Evolutionary conservation across 257 asterid species (phyloP).

Genomic region (Datura wrightii): DNA sequence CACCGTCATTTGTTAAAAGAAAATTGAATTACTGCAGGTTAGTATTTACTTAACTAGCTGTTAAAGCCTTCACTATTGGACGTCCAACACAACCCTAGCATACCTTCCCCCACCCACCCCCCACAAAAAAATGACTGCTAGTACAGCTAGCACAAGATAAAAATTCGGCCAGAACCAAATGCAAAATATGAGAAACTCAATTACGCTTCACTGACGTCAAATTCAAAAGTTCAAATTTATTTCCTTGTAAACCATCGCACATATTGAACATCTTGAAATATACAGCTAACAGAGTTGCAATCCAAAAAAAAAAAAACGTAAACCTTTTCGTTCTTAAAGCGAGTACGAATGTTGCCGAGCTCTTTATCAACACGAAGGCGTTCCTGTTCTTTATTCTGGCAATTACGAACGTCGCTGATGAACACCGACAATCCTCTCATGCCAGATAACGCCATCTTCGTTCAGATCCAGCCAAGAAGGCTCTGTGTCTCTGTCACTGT

Average conservation of each 20-base stretch:
- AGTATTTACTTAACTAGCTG: not conserved
- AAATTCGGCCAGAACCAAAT: not conserved
- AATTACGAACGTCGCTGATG: constrained; percentile 93
- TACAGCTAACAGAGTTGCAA: constrained; percentile 13
- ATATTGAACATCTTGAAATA: not conserved
- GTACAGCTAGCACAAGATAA: not conserved
- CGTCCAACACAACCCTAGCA: not conserved
- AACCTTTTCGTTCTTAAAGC: constrained; percentile 94
- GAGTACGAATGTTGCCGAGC: constrained; percentile 89
- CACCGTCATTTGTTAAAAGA: not conserved
- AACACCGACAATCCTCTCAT: constrained; percentile 99
- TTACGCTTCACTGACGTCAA: constrained; percentile 17
- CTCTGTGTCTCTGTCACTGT: constrained; percentile 32
- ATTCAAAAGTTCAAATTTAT: not conserved
- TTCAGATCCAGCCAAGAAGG: constrained; percentile 50
- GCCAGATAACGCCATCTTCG: constrained; percentile 96
- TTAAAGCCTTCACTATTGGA: not conserved
- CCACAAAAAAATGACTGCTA: not conserved
- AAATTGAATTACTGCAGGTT: constrained; percentile 2
- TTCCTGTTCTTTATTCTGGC: constrained; percentile 95
- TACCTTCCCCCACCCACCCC: not conserved
- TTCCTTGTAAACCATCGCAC: not conserved
- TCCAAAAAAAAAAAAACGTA: not conserved
- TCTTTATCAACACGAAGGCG: constrained; percentile 98
- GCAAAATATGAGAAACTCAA: not conserved